Base-by-base conservation (phyloP, 1,284 basidiomycete genomes). In the Sporisorium exsertum region DNA sequence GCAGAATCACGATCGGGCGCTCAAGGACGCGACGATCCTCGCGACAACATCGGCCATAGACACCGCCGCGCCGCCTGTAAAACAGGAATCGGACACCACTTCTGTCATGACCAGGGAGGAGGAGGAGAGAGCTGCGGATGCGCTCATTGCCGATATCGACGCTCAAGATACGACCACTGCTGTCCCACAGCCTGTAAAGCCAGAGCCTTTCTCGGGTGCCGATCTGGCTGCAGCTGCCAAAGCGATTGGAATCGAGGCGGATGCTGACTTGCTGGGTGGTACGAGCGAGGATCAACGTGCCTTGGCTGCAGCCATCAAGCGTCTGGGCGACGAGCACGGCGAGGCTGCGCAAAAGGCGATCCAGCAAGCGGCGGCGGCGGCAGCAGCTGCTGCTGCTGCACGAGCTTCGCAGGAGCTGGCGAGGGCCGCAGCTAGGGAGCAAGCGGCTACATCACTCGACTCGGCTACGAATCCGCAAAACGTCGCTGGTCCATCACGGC, bases 141-240 rank as follows among this genome's bases (percentile, higher is more conserved):
- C 73, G 24, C 55, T 72, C 22, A 62, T 72, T 8, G 64, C 57
- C 40, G 65, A 76, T 9, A 37, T 68, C 10, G 64, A 63, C 29
- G 47, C 32, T 16, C 20, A 53, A n/a, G 52, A 49, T n/a, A 27
- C 32, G 5, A 27, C 37, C 2, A 16, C 51, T 3, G 40, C 9
- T 27, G 6, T 13, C 2, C 13, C 42, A 27, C 51, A 33, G 33
- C 20, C 16, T 5, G 24, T 20, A 32, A 58, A 66, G 33, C 22
- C 58, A 16, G 59, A 72, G 26, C 55, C 63, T 0, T 58, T 78
- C 37, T 51, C 57, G 16, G 68, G 58, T 26, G 62, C 69, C 3
- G 79, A 80, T 46, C 57, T 81, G 13, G 75, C 71, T 12, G 76
- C 76, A 6, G 71, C 77, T 3, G 77, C 78, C 22, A 74, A 71